Evolutionary conservation across 176 grass and related monocot species (phyloP).

Genomic region (Olyra latifolia): DNA sequence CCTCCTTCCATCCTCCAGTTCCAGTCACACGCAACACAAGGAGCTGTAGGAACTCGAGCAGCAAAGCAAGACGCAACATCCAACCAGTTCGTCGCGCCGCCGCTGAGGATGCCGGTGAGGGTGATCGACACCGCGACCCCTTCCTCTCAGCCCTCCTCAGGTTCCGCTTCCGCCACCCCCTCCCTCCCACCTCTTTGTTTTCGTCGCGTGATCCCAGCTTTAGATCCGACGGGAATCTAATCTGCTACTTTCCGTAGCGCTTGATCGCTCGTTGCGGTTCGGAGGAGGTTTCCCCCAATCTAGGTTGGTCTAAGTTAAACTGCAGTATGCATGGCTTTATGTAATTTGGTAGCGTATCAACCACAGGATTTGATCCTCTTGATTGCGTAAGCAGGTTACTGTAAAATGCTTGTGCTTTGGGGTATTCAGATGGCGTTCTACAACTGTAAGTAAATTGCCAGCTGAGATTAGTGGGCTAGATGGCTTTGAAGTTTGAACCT

Average conservation of each 20-base stretch:
- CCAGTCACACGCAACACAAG: neutral
- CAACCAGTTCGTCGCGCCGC: neutral
- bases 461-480: neutral
- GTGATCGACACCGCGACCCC: slow-evolving; percentile 66
- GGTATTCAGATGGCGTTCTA: neutral
- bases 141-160: slow-evolving; percentile 60
- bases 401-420: neutral
- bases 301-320: neutral
- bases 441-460: neutral
- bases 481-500: neutral
- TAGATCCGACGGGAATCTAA: slow-evolving; percentile 12
- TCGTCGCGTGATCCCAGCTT: neutral
- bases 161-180: neutral
- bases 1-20: too few relatives aligned
- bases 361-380: slow-evolving; percentile 4
- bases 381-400: neutral
- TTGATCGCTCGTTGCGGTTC: neutral
- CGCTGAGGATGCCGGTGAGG: slow-evolving; percentile 72
- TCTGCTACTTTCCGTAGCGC: too few relatives aligned
- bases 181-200: neutral
- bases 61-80: neutral
- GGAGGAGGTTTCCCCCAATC: neutral
- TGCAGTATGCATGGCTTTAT: neutral
- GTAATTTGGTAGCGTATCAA: slow-evolving; percentile 1
- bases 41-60: neutral